A percentile compares a stretch with the other conserved stretches of the same genome.
Evolutionary conservation across 345 rosid species (phyloP).

Genomic region (Citrus mangshanensis): DNA sequence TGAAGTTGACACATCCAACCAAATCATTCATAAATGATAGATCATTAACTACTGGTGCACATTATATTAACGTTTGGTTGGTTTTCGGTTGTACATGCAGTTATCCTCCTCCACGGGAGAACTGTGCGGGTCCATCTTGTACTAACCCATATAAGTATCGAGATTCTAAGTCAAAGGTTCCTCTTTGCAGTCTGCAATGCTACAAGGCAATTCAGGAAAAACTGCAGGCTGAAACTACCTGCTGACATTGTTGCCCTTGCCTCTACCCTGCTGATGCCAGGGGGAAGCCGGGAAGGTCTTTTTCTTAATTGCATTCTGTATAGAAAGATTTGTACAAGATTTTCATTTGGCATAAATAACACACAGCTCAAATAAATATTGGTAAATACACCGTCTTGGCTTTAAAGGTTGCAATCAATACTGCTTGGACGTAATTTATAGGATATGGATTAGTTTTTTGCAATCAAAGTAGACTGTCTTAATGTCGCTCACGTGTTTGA

Average conservation of each 20-base stretch:
- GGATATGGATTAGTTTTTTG: neutral
- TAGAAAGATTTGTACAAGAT: conserved; percentile 9
- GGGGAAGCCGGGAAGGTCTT: neutral
- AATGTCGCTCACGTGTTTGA: neutral
- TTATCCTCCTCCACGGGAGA: conserved; percentile 91
- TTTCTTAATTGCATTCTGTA: neutral
- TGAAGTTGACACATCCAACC: neutral
- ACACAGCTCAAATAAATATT: neutral
- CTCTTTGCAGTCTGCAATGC: conserved; percentile 91
- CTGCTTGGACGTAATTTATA: neutral
- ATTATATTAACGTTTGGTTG: neutral
- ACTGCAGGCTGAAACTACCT: conserved; percentile 19
- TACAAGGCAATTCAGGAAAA: conserved; percentile 74
- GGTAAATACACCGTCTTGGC: neutral
- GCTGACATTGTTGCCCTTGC: conserved; percentile 20
- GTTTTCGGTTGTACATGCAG: conserved; percentile 35
- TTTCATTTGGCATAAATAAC: neutral
- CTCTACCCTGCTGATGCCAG: conserved; percentile 11
- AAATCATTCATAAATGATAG: too few relatives aligned
- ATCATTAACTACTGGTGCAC: neutral
- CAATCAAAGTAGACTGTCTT: neutral
- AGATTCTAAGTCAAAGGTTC: conserved; percentile 81
- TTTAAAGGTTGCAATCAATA: neutral
- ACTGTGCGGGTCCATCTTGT: conserved; percentile 79
- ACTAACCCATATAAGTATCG: conserved; percentile 76